phyloP scores from a whole-genome alignment of 495 filamentous ascomycete species.

The Aspergillus cavernicola region DNA sequence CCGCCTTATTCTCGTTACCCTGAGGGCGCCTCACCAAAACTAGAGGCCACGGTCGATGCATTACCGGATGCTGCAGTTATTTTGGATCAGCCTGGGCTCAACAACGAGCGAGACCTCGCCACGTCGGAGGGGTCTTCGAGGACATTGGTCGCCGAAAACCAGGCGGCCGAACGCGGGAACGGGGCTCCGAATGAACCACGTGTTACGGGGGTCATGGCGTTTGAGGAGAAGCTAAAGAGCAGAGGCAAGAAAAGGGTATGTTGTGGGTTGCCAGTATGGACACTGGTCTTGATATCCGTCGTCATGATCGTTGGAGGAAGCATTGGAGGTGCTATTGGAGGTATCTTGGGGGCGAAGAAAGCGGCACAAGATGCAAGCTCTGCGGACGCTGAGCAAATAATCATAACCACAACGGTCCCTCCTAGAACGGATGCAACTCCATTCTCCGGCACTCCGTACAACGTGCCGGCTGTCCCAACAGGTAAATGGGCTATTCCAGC shows the following conservation, averaged over 20 bases:
- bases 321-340: conserved; percentile 60
- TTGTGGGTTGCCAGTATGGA: conserved; percentile 69
- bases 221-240: conserved; percentile 55
- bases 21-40: conserved; percentile 48
- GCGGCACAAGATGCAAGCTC: conserved; percentile 26
- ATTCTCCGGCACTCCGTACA: conserved; percentile 53
- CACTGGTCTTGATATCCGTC: conserved; percentile 50
- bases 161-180: not conserved
- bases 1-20: conserved; percentile 86
- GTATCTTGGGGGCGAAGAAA: conserved; percentile 44
- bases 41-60: conserved; percentile 23
- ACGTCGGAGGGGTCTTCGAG: conserved; percentile 48
- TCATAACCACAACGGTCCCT: conserved; percentile 50
- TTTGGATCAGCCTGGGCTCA: conserved; percentile 21
- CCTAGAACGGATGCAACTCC: conserved; percentile 63
- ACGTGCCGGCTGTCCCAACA: conserved; percentile 56
- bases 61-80: conserved; percentile 21
- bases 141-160: conserved; percentile 22
- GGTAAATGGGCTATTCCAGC: conserved; percentile 62
- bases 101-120: conserved; percentile 22
- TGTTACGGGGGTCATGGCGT: conserved; percentile 38
- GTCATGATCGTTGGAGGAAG: conserved; percentile 54
- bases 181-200: conserved; percentile 11
- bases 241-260: conserved; percentile 54
- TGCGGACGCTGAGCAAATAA: conserved; percentile 23